Base-by-base conservation (phyloP, 495 filamentous ascomycete genomes). In the Lophium mytilinum region DNA sequence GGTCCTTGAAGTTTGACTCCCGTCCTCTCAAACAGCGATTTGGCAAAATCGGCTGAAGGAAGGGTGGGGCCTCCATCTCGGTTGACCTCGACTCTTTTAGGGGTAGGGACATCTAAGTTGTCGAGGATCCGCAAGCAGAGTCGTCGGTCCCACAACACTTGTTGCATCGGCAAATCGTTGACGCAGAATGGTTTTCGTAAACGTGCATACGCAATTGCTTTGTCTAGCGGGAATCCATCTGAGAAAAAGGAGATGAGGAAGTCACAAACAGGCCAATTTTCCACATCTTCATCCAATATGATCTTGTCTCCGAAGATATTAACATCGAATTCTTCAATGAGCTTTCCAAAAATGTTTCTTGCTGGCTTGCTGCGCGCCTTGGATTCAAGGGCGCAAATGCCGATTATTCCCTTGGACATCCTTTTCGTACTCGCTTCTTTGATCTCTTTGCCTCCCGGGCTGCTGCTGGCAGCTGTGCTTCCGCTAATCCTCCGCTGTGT, bases 291-390 rank as follows among this genome's bases (percentile, higher is more conserved):
- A 60, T 99, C 93, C 45, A 97, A 75, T 60, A 99, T 97, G 49
- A 95, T 89, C 68, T 99, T 99, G 71, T 99, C 93, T 37, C 93
- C 93, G 73, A 99, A 99, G 4, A 99, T 89, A 36, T 92, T 83
- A 21, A 95, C 89, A 65, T 99, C 91, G 61, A 97, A 96, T 57
- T 96, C 91, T 54, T 89, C 85, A 54, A 96, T 89, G 41, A 99
- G 76, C 35, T 88, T 84, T 52, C 94, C 97, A 41, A 99, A 73
- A 54, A 97, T 97, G 63, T 95, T 97, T 54, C 93, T 78, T 65
- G 90, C 93, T 4, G 93, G 93, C 73, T 95, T 96, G 77, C 90
- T 95, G 58, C 93, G 80, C 37, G 93, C 94, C 72, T 99, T 99
- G 53, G 89, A 79, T 76, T 99, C 93, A 51, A 99, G 73, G 7